phyloP scores from a whole-genome alignment of 257 asterid species.

The Salvia hispanica region DNA sequence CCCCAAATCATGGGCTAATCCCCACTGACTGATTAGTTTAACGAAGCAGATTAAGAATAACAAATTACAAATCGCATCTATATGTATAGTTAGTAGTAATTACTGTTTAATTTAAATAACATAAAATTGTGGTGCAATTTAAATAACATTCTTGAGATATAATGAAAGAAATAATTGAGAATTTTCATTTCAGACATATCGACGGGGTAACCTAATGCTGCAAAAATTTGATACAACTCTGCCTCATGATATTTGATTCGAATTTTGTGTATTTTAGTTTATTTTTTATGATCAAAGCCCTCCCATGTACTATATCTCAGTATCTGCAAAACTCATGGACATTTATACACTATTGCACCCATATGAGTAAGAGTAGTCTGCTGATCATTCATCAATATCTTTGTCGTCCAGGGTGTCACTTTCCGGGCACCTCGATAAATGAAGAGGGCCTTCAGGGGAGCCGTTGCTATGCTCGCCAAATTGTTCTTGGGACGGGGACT shows the following conservation, averaged over 20 bases:
- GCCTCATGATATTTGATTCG: constrained; percentile 40
- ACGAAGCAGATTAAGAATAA: constrained; percentile 22
- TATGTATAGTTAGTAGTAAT: constrained; percentile 3
- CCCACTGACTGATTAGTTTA: constrained; percentile 18
- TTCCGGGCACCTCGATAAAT: constrained; percentile 40
- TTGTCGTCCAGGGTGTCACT: constrained; percentile 36
- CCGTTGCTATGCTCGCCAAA: constrained; percentile 30
- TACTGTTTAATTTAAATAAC: neutral
- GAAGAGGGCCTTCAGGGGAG: constrained; percentile 68
- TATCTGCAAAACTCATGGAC: constrained; percentile 54
- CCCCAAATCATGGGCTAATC: too few relatives aligned
- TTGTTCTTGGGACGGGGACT: constrained; percentile 28
- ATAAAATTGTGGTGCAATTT: constrained; percentile 5
- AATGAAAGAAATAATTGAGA: neutral
- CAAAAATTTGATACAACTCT: constrained; percentile 58
- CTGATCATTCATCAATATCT: constrained; percentile 49
- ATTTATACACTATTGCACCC: constrained; percentile 24
- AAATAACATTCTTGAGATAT: neutral
- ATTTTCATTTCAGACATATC: constrained; percentile 11
- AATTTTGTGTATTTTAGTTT: constrained; percentile 28
- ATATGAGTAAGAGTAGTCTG: constrained; percentile 35
- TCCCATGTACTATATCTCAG: constrained; percentile 27
- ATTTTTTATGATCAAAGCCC: constrained; percentile 23
- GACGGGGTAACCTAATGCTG: constrained; percentile 51
- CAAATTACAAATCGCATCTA: neutral